Conservation (phyloP, 306 rosid species). For the Trifolium dubium region DNA sequence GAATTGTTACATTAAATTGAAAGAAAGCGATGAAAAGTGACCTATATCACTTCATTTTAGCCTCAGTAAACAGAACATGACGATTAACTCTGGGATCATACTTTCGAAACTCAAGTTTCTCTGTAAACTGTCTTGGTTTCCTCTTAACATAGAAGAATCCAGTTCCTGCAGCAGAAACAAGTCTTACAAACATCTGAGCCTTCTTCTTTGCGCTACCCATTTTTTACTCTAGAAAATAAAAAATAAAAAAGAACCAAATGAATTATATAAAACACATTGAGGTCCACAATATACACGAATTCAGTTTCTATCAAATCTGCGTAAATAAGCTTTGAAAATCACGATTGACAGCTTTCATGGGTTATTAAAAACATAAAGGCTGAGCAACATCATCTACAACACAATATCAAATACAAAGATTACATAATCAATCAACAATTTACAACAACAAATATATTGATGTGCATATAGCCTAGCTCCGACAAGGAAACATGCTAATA, state of each 20-base stretch:
- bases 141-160: constrained; percentile 96
- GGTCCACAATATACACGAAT: background rate
- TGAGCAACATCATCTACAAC: background rate
- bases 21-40: constrained; percentile 13
- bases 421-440: background rate
- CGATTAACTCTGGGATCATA: constrained; percentile 87
- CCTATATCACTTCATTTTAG: constrained; percentile 83
- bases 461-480: too few relatives aligned
- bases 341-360: background rate
- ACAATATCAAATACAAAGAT: background rate
- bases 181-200: constrained; percentile 80
- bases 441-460: too few relatives aligned
- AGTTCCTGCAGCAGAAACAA: constrained; percentile 92
- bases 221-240: constrained; percentile 40
- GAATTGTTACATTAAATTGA: constrained; percentile 4
- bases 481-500: too few relatives aligned
- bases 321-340: background rate
- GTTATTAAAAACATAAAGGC: too few relatives aligned
- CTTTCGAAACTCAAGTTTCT: constrained; percentile 87
- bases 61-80: constrained; percentile 91
- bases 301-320: background rate
- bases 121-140: constrained; percentile 78
- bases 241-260: constrained; percentile 8
- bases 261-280: background rate
- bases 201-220: constrained; percentile 95